phyloP scores from a whole-genome alignment of 129 eudicot genomes.

The Helichrysum umbraculigerum region DNA sequence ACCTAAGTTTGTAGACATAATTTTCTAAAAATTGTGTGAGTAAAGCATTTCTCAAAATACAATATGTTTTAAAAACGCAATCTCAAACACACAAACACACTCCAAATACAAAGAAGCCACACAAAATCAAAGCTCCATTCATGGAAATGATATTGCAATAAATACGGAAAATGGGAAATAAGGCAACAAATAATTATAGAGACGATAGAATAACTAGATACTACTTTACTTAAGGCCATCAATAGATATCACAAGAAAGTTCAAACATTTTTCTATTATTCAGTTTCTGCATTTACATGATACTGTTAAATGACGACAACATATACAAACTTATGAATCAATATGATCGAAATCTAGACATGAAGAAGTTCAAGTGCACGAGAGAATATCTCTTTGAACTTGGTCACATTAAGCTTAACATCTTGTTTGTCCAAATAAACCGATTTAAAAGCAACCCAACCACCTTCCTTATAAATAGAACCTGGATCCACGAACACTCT shows the following conservation, averaged over 20 bases:
- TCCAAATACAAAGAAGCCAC: not conserved
- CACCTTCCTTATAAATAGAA: conserved; percentile 39
- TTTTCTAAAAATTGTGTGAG: no score
- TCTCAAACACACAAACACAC: no score
- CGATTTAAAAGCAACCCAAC: conserved; percentile 45
- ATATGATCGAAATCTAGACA: not conserved
- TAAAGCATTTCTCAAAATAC: no score
- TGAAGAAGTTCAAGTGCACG: conserved; percentile 40
- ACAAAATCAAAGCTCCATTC: not conserved
- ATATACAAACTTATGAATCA: no score
- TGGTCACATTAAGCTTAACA: conserved; percentile 51
- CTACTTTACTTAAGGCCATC: no score
- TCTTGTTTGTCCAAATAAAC: conserved; percentile 57
- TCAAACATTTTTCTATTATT: not conserved
- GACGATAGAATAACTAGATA: no score
- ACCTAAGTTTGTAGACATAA: no score
- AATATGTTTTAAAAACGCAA: no score
- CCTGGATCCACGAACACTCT: conserved; percentile 47
- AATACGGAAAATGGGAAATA: no score
- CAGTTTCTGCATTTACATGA: not conserved
- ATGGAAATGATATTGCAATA: no score
- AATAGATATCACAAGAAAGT: not conserved
- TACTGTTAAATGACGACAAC: not conserved
- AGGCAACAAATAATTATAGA: no score
- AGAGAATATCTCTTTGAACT: conserved; percentile 44